Percentiles rank a stretch among this genome's conserved stretches.
phyloP scores from a whole-genome alignment of 371 early-diverging fungal genomes.

The Conidiobolus incongruus region DNA sequence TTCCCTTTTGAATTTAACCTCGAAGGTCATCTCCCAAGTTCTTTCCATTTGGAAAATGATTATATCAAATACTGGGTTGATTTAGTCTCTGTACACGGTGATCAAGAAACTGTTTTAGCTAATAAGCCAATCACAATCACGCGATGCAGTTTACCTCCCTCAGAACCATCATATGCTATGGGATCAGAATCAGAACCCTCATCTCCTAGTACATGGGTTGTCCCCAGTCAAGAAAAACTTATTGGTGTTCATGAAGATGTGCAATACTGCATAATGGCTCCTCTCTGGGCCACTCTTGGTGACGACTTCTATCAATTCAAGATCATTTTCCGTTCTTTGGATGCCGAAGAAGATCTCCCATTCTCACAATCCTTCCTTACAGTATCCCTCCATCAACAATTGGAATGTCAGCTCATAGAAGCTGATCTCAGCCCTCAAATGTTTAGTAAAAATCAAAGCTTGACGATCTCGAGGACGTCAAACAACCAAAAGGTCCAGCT shows the following conservation, averaged over 20 bases:
- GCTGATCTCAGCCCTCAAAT: too few relatives aligned
- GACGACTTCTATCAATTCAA: neutral
- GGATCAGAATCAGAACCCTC: neutral
- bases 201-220: neutral
- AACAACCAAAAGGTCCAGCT: neutral
- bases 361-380: neutral
- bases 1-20: neutral
- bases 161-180: neutral
- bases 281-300: neutral
- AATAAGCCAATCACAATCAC: neutral
- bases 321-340: neutral
- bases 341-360: neutral
- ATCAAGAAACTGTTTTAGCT: neutral
- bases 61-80: neutral
- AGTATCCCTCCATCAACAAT: neutral
- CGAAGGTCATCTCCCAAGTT: slow-evolving; percentile 2
- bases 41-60: neutral
- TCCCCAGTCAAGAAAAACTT: neutral
- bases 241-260: neutral
- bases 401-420: neutral
- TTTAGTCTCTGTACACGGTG: neutral
- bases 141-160: neutral
- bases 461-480: slow-evolving; percentile 1
- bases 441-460: neutral
- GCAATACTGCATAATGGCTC: neutral